Percentiles rank a stretch among this genome's conserved stretches.
These are phyloP conservation scores for Sarcodon sp. DNA, from an alignment of 768 basidiomycete genomes.

Conservation along the genomic window DNA sequence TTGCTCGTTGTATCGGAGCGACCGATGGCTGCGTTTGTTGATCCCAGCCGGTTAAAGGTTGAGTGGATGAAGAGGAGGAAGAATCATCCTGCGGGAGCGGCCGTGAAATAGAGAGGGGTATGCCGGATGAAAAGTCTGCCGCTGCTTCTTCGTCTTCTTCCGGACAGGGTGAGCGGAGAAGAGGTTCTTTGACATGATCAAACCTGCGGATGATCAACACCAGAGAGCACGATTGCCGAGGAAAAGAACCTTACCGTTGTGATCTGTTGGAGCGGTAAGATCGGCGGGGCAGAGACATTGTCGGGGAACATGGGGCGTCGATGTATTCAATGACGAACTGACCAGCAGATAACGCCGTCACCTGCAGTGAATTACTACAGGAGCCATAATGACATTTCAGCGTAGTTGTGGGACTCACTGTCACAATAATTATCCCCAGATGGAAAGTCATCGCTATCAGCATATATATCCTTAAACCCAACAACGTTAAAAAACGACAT, in stretches of 20 bases:
- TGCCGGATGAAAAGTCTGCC: not conserved
- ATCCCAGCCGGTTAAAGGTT: not conserved
- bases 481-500: not conserved
- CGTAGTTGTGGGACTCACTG: not conserved
- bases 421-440: conserved; percentile 35
- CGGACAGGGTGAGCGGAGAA: conserved; percentile 10
- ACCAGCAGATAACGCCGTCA: conserved; percentile 38
- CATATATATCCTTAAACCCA: conserved; percentile 48
- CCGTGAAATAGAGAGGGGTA: not conserved
- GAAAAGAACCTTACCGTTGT: conserved; percentile 6
- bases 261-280: conserved; percentile 10
- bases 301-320: conserved; percentile 5
- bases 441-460: conserved; percentile 62
- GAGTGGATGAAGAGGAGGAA: not conserved
- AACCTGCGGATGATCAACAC: conserved; percentile 4
- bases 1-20: conserved; percentile 1
- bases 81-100: not conserved
- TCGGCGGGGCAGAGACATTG: not conserved
- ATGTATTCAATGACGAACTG: conserved; percentile 44
- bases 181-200: conserved; percentile 13
- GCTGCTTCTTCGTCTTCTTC: not conserved
- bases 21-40: not conserved
- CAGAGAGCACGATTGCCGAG: not conserved
- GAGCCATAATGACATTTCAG: conserved; percentile 8
- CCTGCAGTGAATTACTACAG: conserved; percentile 19